phyloP scores from a whole-genome alignment of 2,329 filamentous ascomycete species.

The Diplocarpon rosae region DNA sequence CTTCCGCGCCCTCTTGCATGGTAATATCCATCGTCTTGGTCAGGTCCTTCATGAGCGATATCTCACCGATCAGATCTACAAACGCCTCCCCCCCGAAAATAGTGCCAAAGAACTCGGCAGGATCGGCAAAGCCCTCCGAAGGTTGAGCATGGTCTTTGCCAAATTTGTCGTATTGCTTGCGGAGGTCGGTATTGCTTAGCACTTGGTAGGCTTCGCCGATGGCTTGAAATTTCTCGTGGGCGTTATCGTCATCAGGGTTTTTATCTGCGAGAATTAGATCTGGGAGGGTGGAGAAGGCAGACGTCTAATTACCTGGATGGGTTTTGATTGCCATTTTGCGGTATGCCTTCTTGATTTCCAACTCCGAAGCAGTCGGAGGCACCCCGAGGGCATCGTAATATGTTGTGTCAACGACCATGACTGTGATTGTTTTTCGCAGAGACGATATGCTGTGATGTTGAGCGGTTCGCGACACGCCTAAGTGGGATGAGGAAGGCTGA shows the following conservation, averaged over 20 bases:
- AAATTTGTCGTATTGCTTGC: slow-evolving; percentile 90
- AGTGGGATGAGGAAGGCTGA: slow-evolving; percentile 5
- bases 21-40: slow-evolving; percentile 98
- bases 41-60: slow-evolving; percentile 95
- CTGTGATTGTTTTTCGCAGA: too few relatives aligned
- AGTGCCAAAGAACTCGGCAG: slow-evolving; percentile 93
- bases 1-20: slow-evolving; percentile 65
- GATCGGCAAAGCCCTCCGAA: slow-evolving; percentile 86
- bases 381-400: slow-evolving; percentile 66
- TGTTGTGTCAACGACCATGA: slow-evolving; percentile 27
- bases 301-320: slow-evolving; percentile 37
- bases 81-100: slow-evolving; percentile 98
- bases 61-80: slow-evolving; percentile 93
- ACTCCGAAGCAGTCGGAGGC: slow-evolving; percentile 70
- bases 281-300: neutral
- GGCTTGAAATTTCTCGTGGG: slow-evolving; percentile 87
- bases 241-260: slow-evolving; percentile 91
- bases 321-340: slow-evolving; percentile 89
- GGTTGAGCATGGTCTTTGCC: slow-evolving; percentile 93
- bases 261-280: slow-evolving; percentile 53
- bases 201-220: slow-evolving; percentile 70
- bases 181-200: slow-evolving; percentile 75
- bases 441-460: too few relatives aligned
- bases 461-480: neutral
- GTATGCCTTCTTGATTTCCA: slow-evolving; percentile 97